Evolutionary conservation across 768 basidiomycete species (phyloP).

Genomic region (Kwoniella sp.): DNA sequence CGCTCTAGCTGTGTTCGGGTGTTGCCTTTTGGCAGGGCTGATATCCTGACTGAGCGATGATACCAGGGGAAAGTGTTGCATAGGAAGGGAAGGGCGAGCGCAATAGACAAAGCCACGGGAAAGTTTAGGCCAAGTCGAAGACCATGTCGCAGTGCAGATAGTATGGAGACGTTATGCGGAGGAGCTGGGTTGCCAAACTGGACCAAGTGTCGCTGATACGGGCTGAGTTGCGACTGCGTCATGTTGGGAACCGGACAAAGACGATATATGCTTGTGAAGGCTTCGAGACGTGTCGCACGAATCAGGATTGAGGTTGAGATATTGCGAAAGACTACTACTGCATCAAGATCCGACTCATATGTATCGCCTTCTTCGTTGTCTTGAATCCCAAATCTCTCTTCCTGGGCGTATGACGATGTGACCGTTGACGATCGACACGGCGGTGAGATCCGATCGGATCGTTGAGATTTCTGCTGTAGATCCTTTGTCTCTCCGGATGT

Average conservation of each 20-base stretch:
- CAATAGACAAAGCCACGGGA: slow-evolving; percentile 9
- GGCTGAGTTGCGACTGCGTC: neutral
- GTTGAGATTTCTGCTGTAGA: no score
- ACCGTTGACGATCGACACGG: neutral
- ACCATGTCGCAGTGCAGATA: slow-evolving; percentile 3
- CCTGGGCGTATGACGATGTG: neutral
- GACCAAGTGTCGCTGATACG: slow-evolving; percentile 12
- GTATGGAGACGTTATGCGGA: slow-evolving; percentile 2
- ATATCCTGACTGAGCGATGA: neutral
- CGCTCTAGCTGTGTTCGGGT: slow-evolving; percentile 2
- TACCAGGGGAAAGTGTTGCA: slow-evolving; percentile 2
- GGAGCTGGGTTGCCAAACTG: slow-evolving; percentile 7
- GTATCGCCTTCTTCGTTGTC: no score
- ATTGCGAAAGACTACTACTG: no score
- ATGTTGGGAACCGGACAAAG: neutral
- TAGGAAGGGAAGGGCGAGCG: slow-evolving; percentile 1
- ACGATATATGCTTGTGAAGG: no score
- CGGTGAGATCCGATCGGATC: slow-evolving; percentile 10
- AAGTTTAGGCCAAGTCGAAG: slow-evolving; percentile 12
- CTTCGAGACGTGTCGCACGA: no score
- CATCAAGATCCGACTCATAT: no score
- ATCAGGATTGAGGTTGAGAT: no score
- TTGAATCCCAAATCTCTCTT: neutral
- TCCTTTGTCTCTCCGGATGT: no score
- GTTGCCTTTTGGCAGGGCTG: neutral